phyloP scores from a whole-genome alignment of 192 early-diverging fungal genomes.

The Lunasporangiospora selenospora region DNA sequence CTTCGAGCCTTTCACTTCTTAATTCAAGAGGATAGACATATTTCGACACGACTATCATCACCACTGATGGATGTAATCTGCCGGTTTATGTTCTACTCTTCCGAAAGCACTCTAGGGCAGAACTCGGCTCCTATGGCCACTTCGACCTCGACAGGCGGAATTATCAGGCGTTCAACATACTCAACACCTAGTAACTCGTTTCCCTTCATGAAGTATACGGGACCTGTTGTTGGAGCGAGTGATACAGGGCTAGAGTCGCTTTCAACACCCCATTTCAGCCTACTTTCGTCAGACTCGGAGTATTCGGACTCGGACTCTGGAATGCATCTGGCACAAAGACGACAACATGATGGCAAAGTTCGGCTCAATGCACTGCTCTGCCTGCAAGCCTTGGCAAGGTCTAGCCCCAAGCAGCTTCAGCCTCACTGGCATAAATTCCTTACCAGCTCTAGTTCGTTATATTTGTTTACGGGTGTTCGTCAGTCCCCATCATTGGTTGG shows the following conservation, averaged over 20 bases:
- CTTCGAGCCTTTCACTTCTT: constrained; percentile 62
- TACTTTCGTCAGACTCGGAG: constrained; percentile 61
- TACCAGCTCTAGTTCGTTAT: constrained; percentile 41
- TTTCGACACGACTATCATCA: constrained; percentile 48
- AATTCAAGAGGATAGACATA: constrained; percentile 52
- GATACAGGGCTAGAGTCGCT: background rate
- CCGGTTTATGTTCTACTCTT: constrained; percentile 56
- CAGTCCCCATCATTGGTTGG: constrained; percentile 54
- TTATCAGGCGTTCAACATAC: constrained; percentile 30
- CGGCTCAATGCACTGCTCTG: constrained; percentile 61
- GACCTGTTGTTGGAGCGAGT: too few relatives aligned
- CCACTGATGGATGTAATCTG: constrained; percentile 57
- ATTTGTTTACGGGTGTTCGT: constrained; percentile 4
- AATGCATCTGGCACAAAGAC: constrained; percentile 18
- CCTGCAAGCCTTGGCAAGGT: constrained; percentile 53
- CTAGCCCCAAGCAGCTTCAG: constrained; percentile 54
- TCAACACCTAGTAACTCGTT: background rate
- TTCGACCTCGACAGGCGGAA: constrained; percentile 1
- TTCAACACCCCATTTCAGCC: background rate
- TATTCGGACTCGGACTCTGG: constrained; percentile 56
- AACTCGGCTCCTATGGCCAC: background rate
- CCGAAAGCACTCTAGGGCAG: constrained; percentile 23
- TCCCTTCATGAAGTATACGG: constrained; percentile 2
- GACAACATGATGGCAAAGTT: constrained; percentile 56
- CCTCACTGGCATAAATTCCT: constrained; percentile 63